These are phyloP conservation scores for Funneliformis geosporum DNA, from an alignment of 192 early-diverging fungal species.

Conservation along the genomic window DNA sequence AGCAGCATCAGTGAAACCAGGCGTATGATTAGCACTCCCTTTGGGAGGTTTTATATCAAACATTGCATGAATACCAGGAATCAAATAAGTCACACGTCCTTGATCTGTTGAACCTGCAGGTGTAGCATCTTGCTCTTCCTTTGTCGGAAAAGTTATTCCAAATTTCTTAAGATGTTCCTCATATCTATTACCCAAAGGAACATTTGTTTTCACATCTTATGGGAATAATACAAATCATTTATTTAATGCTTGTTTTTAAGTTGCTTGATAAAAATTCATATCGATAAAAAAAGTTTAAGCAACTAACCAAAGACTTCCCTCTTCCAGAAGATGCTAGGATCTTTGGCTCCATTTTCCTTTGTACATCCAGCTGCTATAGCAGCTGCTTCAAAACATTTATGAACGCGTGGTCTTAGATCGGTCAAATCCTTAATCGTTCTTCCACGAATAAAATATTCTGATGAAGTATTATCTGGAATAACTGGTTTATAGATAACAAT, in stretches of 20 bases:
- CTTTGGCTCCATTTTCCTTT: constrained; percentile 48
- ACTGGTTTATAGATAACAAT: constrained; percentile 42
- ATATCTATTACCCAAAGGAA: constrained; percentile 32
- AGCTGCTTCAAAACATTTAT: constrained; percentile 61
- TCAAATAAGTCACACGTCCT: constrained; percentile 66
- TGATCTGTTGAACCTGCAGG: constrained; percentile 64
- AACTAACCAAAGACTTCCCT: constrained; percentile 58
- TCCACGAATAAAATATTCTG: constrained; percentile 62
- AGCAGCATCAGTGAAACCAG: constrained; percentile 61
- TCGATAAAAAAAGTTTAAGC: constrained; percentile 46
- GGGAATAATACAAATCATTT: neutral
- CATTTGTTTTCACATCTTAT: constrained; percentile 11
- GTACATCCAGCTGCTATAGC: constrained; percentile 59
- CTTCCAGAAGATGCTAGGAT: constrained; percentile 50
- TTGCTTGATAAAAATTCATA: neutral
- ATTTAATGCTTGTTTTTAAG: no score
- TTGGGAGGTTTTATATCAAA: constrained; percentile 32
- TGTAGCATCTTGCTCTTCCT: constrained; percentile 30
- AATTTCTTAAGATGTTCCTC: constrained; percentile 44
- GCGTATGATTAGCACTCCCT: constrained; percentile 57
- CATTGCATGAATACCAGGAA: constrained; percentile 54
- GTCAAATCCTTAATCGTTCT: constrained; percentile 47
- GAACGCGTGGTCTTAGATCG: constrained; percentile 52
- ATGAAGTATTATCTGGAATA: constrained; percentile 66
- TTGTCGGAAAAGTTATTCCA: constrained; percentile 34